Evolutionary conservation across 1,284 basidiomycete species (phyloP), one percentile per base, ranked within the genome.

Genomic region (Sporisorium iseilematis-ciliati): DNA sequence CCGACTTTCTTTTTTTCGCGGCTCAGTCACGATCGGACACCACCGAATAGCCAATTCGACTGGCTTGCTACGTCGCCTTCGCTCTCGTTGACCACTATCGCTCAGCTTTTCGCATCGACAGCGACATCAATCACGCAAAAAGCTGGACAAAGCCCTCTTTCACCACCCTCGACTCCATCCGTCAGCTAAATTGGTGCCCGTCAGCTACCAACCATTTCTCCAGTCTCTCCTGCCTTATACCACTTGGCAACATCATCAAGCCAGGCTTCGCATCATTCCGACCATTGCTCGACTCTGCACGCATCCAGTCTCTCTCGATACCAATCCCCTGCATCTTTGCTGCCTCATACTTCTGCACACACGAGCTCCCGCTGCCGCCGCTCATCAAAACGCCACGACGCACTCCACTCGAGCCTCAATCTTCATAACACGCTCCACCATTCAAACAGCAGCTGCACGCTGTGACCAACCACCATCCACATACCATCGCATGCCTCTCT

Each of bases 401-500:
- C 35, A 38, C 14, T 38, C 35, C 35, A 16, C 35, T 38, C 35
- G 35, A 26, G 23, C 25, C 14, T 26, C 14, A 12, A 46, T 25
- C 25, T 23, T 48, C 6, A 18, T 11, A 26, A 48, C 18, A 48
- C 46, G 2, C 21, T 38, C 35, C 35, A 38, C 35, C 35, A 14
- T 38, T 16, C 35, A 14, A 38, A 4, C 23, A 25, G 12, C 43
- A 46, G 43, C 33, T 23, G 11, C 49, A 31, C 16, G 49, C 50
- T 35, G 10, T n/a, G 26, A 29, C 16, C 38, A 38, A 12, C 23
- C n/a, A 25, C 21, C 53, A 5, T 55, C 20, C 33, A 35, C 7
- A 42, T 11, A 26, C 53, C 10, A 38, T 29, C 62, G 65, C 29
- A 67, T 61, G 65, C 54, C 49, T 52, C 38, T 4, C n/a, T 33